Base-by-base conservation (phyloP, 2,329 filamentous ascomycete genomes). In the Dactylella cylindrospora region DNA sequence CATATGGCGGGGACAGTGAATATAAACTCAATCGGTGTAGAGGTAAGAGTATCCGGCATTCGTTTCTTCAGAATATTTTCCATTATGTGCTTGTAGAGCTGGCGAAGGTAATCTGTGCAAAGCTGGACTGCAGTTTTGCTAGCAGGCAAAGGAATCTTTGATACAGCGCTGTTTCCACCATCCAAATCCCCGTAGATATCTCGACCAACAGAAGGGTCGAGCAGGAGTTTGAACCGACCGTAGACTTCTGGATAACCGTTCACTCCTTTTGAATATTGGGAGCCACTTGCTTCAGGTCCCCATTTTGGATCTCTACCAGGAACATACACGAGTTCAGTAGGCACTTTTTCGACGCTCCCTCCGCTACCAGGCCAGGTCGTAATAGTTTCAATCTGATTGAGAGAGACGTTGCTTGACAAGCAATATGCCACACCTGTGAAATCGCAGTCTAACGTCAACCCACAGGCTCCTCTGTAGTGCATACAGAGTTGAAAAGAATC, bases 1-100 rank as follows among this genome's bases (percentile, higher is more conserved):
- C 52, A 57, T 19, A 57, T 57, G 5, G 52, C 52, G 2, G 52
- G 52, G 2, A 57, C 44, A 9, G 52, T 57, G 29, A 57, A 49
- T 7, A 57, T 50, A 22, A 57, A 57, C 7, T 49, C 29, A 22
- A 57, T 57, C 3, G 52, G 52, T 22, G 52, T 57, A 28, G 28
- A 41, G 5, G 17, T 36, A 3, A 57, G 26, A 2, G 35, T 57
- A 31, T 57, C 52, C 5, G 52, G 52, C 35, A 57, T 43, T 19
- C 36, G 17, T 23, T 43, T 57, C 26, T 43, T 28, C 3, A 57
- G 36, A 20, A 49, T 35, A 3, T 10, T 49, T 4, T 39, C 20
- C 43, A 57, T 49, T 5, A 49, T 31, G 15, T 49, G 36, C n/a
- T 33, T 33, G 13, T 57, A 49, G 2, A 57, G 22, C 5, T 29